Evolutionary conservation across 208 protist genomes (phyloP), one percentile per base, ranked within the genome.

Genomic region (Porcisia deanei): DNA sequence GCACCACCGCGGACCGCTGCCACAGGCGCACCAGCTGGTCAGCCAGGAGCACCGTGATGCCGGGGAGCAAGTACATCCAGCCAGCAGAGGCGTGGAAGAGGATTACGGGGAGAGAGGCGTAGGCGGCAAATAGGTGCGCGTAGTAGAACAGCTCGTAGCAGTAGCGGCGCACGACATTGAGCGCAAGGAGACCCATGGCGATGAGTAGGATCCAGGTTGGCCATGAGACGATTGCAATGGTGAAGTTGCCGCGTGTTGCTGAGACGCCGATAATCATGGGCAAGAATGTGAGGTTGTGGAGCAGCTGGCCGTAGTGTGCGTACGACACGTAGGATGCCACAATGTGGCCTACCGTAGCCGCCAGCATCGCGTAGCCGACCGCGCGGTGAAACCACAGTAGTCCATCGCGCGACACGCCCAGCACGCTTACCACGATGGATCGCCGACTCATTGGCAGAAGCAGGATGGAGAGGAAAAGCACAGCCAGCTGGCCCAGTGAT

Each of bases 111-210:
- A 88, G 73, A 58, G 89, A 79, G 41, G 84, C 82, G 77, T 86
- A 90, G 18, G 84, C 79, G 54, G 75, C 79, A 30, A 80, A 37
- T 54, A 90, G 79, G 83, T 93, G 89, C 20, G 84, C 39, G 70
- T 91, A 93, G 85, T 90, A 91, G 78, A 93, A 93, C 10, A 93
- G 61, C 76, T 93, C 89, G 68, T 85, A 93, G 77, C 63, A 88
- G 18, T 72, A 61, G n/a, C 89, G 81, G 39, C 88, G 83, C 37
- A 93, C n/a, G 22, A 64, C 52, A 61, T 83, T 75, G 43, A 90
- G 65, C 8, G 76, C 80, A 59, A 91, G 81, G 43, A 89, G 47
- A 41, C 86, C 87, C 76, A 91, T 89, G 14, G 80, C 52, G 34
- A 93, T 55, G 68, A 91, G 76, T 59, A 87, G 49, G 41, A 90